A percentile compares a stretch with the other conserved stretches of the same genome.
Evolutionary conservation across 768 basidiomycete genomes (phyloP).

Genomic region (Lactarius sanguifluus): DNA sequence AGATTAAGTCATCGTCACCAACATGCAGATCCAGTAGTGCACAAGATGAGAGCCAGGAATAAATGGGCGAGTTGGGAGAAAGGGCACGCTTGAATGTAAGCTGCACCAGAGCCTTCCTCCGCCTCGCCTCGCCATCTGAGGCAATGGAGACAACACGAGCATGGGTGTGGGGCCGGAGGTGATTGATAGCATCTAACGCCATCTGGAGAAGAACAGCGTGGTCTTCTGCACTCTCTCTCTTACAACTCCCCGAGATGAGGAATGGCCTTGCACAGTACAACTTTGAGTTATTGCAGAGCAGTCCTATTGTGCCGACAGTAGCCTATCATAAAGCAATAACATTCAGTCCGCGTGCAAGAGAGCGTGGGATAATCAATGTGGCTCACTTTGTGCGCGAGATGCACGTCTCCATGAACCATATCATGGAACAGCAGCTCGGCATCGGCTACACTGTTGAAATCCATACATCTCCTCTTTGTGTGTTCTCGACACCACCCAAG

Average conservation of each 20-base stretch:
- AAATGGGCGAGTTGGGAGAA: background rate
- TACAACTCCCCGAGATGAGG: constrained; percentile 8
- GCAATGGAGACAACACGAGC: background rate
- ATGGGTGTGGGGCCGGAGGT: background rate
- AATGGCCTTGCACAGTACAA: constrained; percentile 13
- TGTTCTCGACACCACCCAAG: too few species aligned
- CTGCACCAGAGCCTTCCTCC: background rate
- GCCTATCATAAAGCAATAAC: too few species aligned
- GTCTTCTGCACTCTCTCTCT: background rate
- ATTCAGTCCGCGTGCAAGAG: too few species aligned
- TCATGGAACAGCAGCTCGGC: too few species aligned
- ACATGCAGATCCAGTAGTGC: background rate
- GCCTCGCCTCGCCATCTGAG: background rate
- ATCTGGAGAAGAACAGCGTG: background rate
- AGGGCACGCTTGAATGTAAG: background rate
- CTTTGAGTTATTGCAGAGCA: background rate
- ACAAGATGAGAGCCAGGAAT: background rate
- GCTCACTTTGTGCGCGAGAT: too few species aligned
- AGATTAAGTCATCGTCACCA: constrained; percentile 5
- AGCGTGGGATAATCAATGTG: too few species aligned
- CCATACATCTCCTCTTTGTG: too few species aligned
- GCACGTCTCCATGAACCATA: too few species aligned
- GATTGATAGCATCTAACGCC: background rate
- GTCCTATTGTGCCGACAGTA: constrained; percentile 2
- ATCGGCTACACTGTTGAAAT: too few species aligned